Conservation (phyloP, 495 filamentous ascomycete species). For the Aspergillus indologenus region DNA sequence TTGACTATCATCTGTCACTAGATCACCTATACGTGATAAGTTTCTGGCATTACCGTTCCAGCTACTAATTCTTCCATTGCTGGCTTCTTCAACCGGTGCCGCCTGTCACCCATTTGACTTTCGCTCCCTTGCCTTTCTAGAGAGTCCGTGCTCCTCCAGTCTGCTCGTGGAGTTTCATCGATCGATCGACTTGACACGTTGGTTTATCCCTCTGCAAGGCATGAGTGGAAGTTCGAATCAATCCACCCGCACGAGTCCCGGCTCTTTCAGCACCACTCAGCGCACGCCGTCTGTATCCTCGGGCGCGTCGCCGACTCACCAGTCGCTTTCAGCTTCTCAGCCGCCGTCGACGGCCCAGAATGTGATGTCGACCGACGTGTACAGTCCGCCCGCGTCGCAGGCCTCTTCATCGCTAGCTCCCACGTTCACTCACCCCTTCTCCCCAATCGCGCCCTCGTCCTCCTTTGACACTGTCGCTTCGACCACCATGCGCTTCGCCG, state of each 20-base stretch:
- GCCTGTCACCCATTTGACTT: conserved; percentile 19
- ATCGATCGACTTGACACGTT: conserved; percentile 21
- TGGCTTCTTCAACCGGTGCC: conserved; percentile 6
- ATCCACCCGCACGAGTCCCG: conserved; percentile 48
- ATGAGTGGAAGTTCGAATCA: conserved; percentile 50
- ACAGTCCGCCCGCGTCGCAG: conserved; percentile 42
- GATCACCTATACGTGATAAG: background rate
- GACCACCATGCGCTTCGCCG: conserved; percentile 48
- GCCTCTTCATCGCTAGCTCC: conserved; percentile 36
- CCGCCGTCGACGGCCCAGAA: conserved; percentile 48
- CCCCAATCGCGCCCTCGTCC: conserved; percentile 41
- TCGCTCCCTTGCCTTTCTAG: conserved; percentile 17
- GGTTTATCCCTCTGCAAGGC: conserved; percentile 31
- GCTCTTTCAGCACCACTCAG: conserved; percentile 45
- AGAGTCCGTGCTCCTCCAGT: conserved; percentile 21
- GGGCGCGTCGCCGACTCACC: conserved; percentile 45
- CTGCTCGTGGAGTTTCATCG: conserved; percentile 24
- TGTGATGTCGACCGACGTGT: conserved; percentile 53
- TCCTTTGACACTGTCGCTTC: conserved; percentile 43
- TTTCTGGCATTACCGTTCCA: background rate
- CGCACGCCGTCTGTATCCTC: conserved; percentile 48
- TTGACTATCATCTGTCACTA: background rate
- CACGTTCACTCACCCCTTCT: conserved; percentile 44
- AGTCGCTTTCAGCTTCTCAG: conserved; percentile 36
- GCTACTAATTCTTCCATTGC: conserved; percentile 3